Conservation (phyloP, 352 stramenopile species). For the Globisporangium nodosum region DNA sequence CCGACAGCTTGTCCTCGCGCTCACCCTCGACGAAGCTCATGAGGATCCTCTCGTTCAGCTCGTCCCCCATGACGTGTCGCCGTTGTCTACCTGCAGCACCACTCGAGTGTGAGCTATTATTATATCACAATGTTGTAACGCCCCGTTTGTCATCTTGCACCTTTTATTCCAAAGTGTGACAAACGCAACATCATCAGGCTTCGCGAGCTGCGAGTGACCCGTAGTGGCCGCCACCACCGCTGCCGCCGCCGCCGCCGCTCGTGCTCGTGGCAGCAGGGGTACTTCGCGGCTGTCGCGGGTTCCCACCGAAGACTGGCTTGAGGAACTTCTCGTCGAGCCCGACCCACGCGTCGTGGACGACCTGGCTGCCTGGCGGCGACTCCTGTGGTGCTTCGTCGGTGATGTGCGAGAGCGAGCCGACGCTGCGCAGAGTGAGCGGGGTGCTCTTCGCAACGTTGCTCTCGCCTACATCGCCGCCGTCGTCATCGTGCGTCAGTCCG, state of each 20-base stretch:
- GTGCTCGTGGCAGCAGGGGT: not conserved
- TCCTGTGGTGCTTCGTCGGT: not conserved
- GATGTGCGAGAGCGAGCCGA: not conserved
- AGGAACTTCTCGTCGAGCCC: slow-evolving; percentile 34
- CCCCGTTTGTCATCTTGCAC: no score
- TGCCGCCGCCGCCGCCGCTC: not conserved
- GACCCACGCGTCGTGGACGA: slow-evolving; percentile 24
- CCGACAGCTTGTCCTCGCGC: not conserved
- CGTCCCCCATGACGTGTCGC: slow-evolving; percentile 1
- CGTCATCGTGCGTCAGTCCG: slow-evolving; percentile 3
- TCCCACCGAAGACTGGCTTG: slow-evolving; percentile 33
- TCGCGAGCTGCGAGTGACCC: not conserved
- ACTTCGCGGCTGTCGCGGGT: slow-evolving; percentile 8
- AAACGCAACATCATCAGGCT: not conserved
- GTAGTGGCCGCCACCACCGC: not conserved
- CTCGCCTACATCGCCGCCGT: not conserved
- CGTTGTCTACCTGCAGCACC: no score
- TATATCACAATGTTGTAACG: no score
- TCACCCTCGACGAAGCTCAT: slow-evolving; percentile 1
- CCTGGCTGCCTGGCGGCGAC: slow-evolving; percentile 7
- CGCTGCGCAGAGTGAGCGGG: not conserved
- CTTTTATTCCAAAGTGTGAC: no score
- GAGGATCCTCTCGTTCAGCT: slow-evolving; percentile 8
- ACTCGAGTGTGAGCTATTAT: not conserved
- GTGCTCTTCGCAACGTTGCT: no score